phyloP scores from a whole-genome alignment of 768 basidiomycete species.

The Lactarius indigo region DNA sequence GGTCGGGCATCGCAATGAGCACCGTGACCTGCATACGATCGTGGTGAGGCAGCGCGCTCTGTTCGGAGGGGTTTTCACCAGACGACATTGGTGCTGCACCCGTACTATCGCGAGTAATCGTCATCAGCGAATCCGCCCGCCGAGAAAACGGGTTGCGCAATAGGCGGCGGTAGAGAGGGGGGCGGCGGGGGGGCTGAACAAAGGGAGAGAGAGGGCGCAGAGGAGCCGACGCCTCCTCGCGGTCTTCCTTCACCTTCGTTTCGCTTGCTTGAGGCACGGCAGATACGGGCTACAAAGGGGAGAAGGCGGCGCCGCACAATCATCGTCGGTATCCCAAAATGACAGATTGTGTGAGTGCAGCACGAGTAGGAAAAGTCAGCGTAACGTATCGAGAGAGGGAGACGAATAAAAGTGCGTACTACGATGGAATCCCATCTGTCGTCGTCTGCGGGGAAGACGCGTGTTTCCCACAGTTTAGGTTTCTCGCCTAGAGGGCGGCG shows the following conservation, averaged over 20 bases:
- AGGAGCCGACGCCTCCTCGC: neutral
- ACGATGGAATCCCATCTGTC: conserved; percentile 46
- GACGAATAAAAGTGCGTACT: conserved; percentile 34
- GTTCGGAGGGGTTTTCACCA: neutral
- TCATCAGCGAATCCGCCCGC: neutral
- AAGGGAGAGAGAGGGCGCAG: neutral
- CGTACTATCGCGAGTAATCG: neutral
- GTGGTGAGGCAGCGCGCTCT: neutral
- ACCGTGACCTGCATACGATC: conserved; percentile 47
- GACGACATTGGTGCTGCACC: neutral
- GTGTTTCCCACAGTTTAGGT: conserved; percentile 50
- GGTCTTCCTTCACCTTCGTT: neutral
- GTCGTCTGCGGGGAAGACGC: conserved; percentile 34
- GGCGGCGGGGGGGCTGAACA: neutral
- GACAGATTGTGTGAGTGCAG: neutral
- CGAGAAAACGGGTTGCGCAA: conserved; percentile 16
- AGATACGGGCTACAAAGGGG: conserved; percentile 21
- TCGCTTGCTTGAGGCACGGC: conserved; percentile 1
- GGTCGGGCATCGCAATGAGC: conserved; percentile 55
- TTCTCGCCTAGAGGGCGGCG: conserved; percentile 43
- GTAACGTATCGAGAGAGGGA: neutral
- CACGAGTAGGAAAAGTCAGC: neutral
- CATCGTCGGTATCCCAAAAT: too few species aligned
- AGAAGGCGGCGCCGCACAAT: neutral
- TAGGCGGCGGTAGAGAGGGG: neutral